phyloP scores from a whole-genome alignment of 495 filamentous ascomycete genomes.

The Annulohypoxylon bovei region DNA sequence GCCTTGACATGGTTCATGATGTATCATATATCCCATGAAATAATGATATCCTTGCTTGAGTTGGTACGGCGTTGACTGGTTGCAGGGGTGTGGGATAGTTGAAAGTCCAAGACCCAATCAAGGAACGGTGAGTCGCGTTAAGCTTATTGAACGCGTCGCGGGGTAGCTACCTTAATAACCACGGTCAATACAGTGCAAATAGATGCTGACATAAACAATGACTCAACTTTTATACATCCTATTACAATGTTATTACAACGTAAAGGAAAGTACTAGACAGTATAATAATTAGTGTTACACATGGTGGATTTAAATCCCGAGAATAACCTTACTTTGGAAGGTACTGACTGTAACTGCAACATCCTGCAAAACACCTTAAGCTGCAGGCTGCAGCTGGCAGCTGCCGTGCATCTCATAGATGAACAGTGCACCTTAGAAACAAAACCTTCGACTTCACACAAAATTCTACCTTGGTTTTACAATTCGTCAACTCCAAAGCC shows the following conservation, averaged over 20 bases:
- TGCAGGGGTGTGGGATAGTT: neutral
- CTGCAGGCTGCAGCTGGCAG: neutral
- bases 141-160: constrained; percentile 29
- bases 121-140: constrained; percentile 23
- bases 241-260: neutral
- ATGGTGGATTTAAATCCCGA: neutral
- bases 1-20: neutral
- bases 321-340: neutral
- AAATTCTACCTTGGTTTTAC: neutral
- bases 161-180: constrained; percentile 14
- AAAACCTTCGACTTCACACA: neutral
- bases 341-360: constrained; percentile 1
- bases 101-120: neutral
- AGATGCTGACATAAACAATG: neutral
- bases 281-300: neutral
- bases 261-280: neutral
- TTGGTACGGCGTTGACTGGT: neutral
- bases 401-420: neutral
- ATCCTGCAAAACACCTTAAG: constrained; percentile 8
- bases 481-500: neutral
- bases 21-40: neutral
- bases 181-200: constrained; percentile 13
- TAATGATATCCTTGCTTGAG: neutral
- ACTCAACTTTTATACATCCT: neutral
- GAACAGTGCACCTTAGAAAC: neutral